Evolutionary conservation across 371 early-diverging fungal genomes (phyloP), one percentile per base, ranked within the genome.

Genomic region (Funneliformis caledonium): DNA sequence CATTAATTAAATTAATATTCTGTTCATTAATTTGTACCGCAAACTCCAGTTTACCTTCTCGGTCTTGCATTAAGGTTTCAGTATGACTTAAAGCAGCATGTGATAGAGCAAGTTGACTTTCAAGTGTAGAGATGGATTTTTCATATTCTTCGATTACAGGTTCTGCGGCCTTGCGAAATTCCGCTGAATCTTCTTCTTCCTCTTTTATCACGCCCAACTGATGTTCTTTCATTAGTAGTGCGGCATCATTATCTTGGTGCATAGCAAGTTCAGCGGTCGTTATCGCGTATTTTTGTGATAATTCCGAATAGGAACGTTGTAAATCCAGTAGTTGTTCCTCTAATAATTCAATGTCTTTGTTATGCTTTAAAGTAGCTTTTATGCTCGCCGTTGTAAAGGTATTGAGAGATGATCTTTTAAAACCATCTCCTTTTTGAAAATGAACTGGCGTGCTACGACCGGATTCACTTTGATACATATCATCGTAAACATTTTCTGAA

Each of bases 61-160:
- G 82, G 19, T 89, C 89, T 59, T 88, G 84, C 72, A 85, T 82
- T 0, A 84, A 85, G 52, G 83, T 86, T 69, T 88, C 86, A 0
- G 89, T 84, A 80, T 87, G 86, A 69, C 81, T 85, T 12, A 87
- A 72, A 8, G 87, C 89, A 60, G 89, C 89, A 31, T 84, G 83
- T 8, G 89, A 80, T 83, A 89, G 82, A 31, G 87, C 31, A 33
- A 93, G 80, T 42, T 91, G 88, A 1, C 88, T 86, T 81, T 91
- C 92, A 19, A 91, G 83, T 0, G 83, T 86, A 1, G 90, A 83
- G 7, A 91, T 88, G 50, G 88, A 88, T 81, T 92, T 93, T 82
- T 91, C 92, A 75, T 92, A 91, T 80, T 93, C 91, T 81, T 91
- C 90, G 82, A 92, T 91, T 47, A 93, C 90, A n/a, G 93, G 91